Base-by-base conservation (phyloP, 257 asterid species). In the Capsicum baccatum region DNA sequence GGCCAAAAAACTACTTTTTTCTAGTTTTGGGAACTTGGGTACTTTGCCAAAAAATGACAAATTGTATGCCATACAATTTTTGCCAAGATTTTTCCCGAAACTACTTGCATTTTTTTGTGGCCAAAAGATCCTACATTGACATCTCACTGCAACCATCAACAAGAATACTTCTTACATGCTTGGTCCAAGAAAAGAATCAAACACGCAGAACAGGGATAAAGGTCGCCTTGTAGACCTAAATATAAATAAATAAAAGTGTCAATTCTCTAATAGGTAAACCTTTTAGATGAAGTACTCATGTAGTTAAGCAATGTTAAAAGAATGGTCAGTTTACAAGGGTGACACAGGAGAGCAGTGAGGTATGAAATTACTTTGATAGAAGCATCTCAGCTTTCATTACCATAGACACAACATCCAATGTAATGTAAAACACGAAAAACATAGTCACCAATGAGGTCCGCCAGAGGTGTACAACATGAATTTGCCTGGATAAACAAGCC, bases 381-480 rank as follows among this genome's bases (percentile, higher is more conserved):
- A 67, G 78, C 63, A 76, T 76, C 80, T 74, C 80, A 74, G 35
- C 80, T 74, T 74, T 74, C 60, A 47, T 50, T 16, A 12, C 60
- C 42, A 74, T 33, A 50, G 11, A 48, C 59, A 6, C n/a, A 21
- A 26, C 9, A 74, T 48, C 42, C 47, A 39, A 71, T 47, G 57
- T 70, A 44, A 9, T 76, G 47, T 48, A 73, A 48, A 48, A 11
- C n/a, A 73, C 48, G 19, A 48, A 19, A 73, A 73, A n/a, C 59
- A 48, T 73, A 12, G 33, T 48, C 44, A 12, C 42, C 11, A 3
- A 19, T 9, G 9, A 47, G 2, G 79, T 47, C 16, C 39, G 10
- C n/a, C 79, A 71, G 58, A 47, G 58, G 16, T 17, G 55, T 70
- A 9, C 9, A 70, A n/a, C 10, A 47, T 47, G 80, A 73, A 73